Base-by-base conservation (phyloP, 768 basidiomycete species). In the Cubamyces lactineus region DNA sequence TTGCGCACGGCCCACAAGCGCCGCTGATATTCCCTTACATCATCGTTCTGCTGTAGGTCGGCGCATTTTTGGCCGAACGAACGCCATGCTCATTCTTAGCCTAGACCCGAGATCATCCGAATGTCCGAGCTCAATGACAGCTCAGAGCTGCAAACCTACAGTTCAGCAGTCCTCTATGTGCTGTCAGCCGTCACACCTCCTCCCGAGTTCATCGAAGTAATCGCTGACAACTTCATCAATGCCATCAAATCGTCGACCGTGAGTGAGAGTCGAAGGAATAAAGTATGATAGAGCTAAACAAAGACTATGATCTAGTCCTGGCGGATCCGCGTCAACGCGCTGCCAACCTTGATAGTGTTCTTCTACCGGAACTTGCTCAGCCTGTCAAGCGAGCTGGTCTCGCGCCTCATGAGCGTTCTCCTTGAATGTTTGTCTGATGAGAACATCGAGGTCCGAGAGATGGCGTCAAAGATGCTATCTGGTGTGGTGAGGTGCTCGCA, bases 91-190 rank as follows among this genome's bases (percentile, higher is more conserved):
- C 8, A 60, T 53, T 63, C 52, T 57, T 59, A 49, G 59, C 43
- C 5, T 69, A 95, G 93, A 71, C 92, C 92, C 40, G 92, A 93
- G 72, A 89, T 94, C 60, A 82, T 96, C 70, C 87, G 86, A 63
- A 92, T 96, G 89, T 87, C 92, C 57, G 94, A 96, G 69, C 81
- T 96, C 59, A 94, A 89, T 70, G 94, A 96, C 70, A 88, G 81
- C 72, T 79, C 86, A 8, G 94, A 96, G 59, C 73, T 96, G 59
- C 92, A 94, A 72, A 80, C 84, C 30, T 91, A 91, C 68, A 89
- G 91, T 66, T 86, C 88, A 49, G 87, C 87, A 5, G 87, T 94
- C 12, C 76, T 96, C 47, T 91, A 92, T 66, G 85, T 92, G 60
- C 78, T 96, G 52, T 94, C 93, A 16, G 89, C 89, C 2, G 82